Evolutionary conservation across 2,329 filamentous ascomycete species (phyloP).

Genomic region (Ophiostoma sp.): DNA sequence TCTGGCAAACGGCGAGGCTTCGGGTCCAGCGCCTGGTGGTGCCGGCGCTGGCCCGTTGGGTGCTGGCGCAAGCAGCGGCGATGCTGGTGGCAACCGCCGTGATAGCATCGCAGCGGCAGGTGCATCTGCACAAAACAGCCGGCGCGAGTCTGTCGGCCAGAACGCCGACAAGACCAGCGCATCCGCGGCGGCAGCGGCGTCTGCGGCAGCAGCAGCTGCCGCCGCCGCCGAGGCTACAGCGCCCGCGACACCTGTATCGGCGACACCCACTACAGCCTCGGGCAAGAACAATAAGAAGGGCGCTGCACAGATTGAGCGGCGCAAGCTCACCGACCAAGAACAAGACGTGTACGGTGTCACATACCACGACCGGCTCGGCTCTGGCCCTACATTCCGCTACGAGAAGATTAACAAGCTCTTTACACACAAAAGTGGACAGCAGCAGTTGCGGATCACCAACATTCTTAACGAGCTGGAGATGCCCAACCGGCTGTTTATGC

Average conservation of each 20-base stretch:
- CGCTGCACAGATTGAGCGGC: constrained; percentile 50
- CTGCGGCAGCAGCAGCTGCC: constrained; percentile 38
- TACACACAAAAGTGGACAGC: constrained; percentile 68
- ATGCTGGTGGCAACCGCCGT: constrained; percentile 40
- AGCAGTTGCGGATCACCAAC: constrained; percentile 69
- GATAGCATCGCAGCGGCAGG: constrained; percentile 49
- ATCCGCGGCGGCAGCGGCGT: constrained; percentile 34
- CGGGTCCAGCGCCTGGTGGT: constrained; percentile 34
- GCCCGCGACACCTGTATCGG: constrained; percentile 14
- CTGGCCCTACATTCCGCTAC: constrained; percentile 84
- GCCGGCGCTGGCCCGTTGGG: not conserved
- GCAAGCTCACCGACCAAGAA: constrained; percentile 69
- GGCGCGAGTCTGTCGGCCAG: constrained; percentile 21
- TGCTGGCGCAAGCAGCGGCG: constrained; percentile 31
- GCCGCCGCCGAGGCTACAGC: constrained; percentile 26
- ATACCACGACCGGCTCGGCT: constrained; percentile 76
- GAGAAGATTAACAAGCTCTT: constrained; percentile 75
- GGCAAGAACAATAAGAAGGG: constrained; percentile 46
- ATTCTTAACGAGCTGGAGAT: constrained; percentile 68
- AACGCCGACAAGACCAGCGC: constrained; percentile 26
- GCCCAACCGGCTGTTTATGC: constrained; percentile 64
- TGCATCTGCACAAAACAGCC: constrained; percentile 25
- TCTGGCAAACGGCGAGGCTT: constrained; percentile 55
- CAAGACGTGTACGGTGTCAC: constrained; percentile 77
- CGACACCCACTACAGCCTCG: not conserved